Percentiles rank a stretch among this genome's conserved stretches.
These are phyloP conservation scores for Penicillium sumatraense DNA, from an alignment of 2,329 filamentous ascomycete genomes.

Conservation along the genomic window DNA sequence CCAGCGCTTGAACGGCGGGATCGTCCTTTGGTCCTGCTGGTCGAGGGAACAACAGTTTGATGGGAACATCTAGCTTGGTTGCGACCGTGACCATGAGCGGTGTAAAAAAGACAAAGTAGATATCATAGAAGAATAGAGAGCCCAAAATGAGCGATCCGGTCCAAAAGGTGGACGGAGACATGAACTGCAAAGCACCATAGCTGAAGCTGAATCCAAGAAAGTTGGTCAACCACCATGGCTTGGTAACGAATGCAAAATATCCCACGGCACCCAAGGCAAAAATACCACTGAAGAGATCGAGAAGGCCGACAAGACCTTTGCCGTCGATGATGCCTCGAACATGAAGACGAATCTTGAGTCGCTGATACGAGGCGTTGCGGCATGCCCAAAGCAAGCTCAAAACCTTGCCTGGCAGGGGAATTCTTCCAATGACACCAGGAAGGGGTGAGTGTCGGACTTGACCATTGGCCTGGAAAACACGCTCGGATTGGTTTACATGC, in stretches of 20 bases:
- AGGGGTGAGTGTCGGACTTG: constrained; percentile 52
- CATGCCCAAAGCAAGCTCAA: constrained; percentile 52
- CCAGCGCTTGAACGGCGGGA: constrained; percentile 48
- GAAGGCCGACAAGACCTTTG: constrained; percentile 49
- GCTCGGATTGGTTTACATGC: constrained; percentile 41
- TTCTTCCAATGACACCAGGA: constrained; percentile 53
- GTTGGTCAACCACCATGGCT: constrained; percentile 78
- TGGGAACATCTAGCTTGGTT: constrained; percentile 85
- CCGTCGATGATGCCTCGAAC: constrained; percentile 57
- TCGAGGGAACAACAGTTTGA: constrained; percentile 85
- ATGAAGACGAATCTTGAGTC: constrained; percentile 56
- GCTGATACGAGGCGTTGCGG: constrained; percentile 54
- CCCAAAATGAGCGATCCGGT: constrained; percentile 78
- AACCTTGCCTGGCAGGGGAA: constrained; percentile 49
- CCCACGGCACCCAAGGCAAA: constrained; percentile 59
- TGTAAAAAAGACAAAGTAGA: constrained; percentile 67
- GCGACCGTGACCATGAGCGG: constrained; percentile 68
- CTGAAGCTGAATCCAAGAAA: constrained; percentile 85
- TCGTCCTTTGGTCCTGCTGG: constrained; percentile 56
- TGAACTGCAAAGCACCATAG: constrained; percentile 77
- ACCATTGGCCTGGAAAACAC: constrained; percentile 31
- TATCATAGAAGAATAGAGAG: constrained; percentile 91
- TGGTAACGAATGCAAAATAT: constrained; percentile 67
- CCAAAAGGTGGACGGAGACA: constrained; percentile 86
- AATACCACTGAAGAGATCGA: constrained; percentile 60